Base-by-base conservation (phyloP, 352 stramenopile genomes). In the Aphanomyces cochlioides region DNA sequence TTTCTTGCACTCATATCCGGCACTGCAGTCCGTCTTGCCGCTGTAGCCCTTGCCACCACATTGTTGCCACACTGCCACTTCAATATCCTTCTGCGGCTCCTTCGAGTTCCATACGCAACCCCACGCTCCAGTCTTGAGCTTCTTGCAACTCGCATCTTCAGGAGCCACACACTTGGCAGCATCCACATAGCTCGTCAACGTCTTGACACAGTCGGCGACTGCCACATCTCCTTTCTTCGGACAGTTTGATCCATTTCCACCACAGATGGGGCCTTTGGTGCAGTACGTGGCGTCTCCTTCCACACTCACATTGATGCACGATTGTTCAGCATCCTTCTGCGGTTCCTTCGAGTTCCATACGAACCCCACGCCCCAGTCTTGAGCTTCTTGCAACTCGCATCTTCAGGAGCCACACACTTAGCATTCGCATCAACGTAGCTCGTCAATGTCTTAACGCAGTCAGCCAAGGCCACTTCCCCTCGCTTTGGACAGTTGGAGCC, bases 361-460 rank as follows among this genome's bases (percentile, higher is more conserved):
- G 17, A 50, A n/a, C 43, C 43, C 10, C 43, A n/a, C 10, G 43
- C 43, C 1, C 43, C 43, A 1, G 43, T 90, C 64, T 84, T 78
- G 63, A 90, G 84, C 76, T 83, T 89, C n/a, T 67, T 37, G 56
- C 81, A 91, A 43, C 71, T 61, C 0, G 81, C 80, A 45, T 90
- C 74, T n/a, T 78, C 61, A 37, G 79, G 81, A 21, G 80, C 78
- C 3, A 87, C 73, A 41, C 84, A 93, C 69, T 77, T 78, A 66
- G 65, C 76, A 10, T 61, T 72, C 43, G 81, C 78, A 6, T 50
- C 74, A 1, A 39, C 37, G 70, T 74, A 84, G 28, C 72, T 83
- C 8, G 13, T 47, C 21, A 77, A 57, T 0, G 36, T 59, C 7
- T 47, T 34, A 3, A 67, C n/a, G 47, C 83, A 90, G 37, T 70